A percentile compares a stretch with the other conserved stretches of the same genome.
phyloP scores from a whole-genome alignment of 768 basidiomycete species.

The Termitomyces sp. region DNA sequence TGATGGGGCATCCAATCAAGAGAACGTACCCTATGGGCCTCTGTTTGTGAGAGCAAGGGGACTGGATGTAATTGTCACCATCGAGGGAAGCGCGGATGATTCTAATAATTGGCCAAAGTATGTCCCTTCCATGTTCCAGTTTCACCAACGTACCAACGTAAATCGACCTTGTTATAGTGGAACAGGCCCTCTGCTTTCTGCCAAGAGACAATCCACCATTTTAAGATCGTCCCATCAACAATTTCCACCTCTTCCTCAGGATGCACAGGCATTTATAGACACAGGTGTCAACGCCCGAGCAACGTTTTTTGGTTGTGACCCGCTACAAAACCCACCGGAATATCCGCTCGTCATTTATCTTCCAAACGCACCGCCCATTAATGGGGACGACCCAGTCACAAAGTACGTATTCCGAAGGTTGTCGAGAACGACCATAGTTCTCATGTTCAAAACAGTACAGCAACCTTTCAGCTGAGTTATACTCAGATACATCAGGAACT shows the following conservation, averaged over 20 bases:
- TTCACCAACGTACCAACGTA: neutral
- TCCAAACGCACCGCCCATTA: constrained; percentile 71
- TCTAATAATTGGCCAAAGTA: constrained; percentile 68
- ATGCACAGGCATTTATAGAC: constrained; percentile 46
- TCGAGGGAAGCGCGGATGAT: constrained; percentile 65
- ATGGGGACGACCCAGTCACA: constrained; percentile 57
- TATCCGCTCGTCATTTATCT: constrained; percentile 73
- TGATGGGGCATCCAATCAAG: constrained; percentile 67
- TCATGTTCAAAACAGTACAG: constrained; percentile 36
- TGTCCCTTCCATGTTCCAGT: constrained; percentile 14
- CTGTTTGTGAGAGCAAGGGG: constrained; percentile 65
- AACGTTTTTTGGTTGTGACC: constrained; percentile 80
- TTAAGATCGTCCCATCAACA: constrained; percentile 50
- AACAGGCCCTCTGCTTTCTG: constrained; percentile 42
- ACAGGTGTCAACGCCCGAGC: constrained; percentile 64
- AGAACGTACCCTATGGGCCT: constrained; percentile 70
- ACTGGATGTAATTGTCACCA: constrained; percentile 72
- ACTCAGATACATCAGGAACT: constrained; percentile 46
- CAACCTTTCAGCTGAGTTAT: constrained; percentile 61
- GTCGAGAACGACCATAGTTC: neutral
- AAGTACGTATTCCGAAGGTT: constrained; percentile 39
- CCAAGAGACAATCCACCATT: constrained; percentile 39
- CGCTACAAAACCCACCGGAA: constrained; percentile 41
- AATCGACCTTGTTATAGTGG: constrained; percentile 35
- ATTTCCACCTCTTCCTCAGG: constrained; percentile 62